phyloP scores from a whole-genome alignment of 768 basidiomycete species.

The Sporobolomyces roseus region DNA sequence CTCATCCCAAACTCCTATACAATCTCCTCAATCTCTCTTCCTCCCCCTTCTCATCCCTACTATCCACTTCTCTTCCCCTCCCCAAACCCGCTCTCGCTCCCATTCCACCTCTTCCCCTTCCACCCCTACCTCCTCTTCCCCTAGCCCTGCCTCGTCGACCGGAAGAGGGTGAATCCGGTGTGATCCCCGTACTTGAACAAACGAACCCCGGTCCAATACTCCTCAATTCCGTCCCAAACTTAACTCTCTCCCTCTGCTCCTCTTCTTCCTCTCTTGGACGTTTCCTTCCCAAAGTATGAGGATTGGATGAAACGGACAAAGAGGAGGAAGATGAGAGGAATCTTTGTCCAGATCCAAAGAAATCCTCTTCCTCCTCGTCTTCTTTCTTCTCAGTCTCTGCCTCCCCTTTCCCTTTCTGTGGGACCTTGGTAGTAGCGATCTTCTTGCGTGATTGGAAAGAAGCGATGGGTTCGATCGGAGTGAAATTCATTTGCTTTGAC shows the following conservation, averaged over 20 bases:
- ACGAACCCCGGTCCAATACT: background rate
- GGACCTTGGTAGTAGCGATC: background rate
- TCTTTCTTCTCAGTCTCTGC: background rate
- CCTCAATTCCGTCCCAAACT: too few relatives aligned
- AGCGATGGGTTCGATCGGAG: background rate
- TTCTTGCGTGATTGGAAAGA: background rate
- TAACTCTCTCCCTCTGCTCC: too few relatives aligned
- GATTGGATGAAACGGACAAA: too few relatives aligned
- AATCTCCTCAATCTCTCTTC: constrained; percentile 1
- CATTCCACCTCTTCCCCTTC: background rate
- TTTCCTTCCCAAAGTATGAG: too few relatives aligned
- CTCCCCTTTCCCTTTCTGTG: background rate
- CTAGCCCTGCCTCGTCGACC: background rate
- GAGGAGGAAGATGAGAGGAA: too few relatives aligned
- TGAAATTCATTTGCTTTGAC: background rate
- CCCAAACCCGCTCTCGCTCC: background rate
- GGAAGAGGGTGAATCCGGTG: background rate
- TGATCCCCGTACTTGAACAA: background rate
- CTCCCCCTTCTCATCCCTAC: background rate
- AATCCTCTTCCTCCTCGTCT: too few relatives aligned
- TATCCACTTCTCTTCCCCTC: background rate
- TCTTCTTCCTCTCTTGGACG: too few relatives aligned
- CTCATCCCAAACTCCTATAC: constrained; percentile 1
- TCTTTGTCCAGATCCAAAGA: too few relatives aligned
- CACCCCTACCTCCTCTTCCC: background rate